Evolutionary conservation across 2,329 filamentous ascomycete genomes (phyloP).

Genomic region (Arthroderma uncinatum): DNA sequence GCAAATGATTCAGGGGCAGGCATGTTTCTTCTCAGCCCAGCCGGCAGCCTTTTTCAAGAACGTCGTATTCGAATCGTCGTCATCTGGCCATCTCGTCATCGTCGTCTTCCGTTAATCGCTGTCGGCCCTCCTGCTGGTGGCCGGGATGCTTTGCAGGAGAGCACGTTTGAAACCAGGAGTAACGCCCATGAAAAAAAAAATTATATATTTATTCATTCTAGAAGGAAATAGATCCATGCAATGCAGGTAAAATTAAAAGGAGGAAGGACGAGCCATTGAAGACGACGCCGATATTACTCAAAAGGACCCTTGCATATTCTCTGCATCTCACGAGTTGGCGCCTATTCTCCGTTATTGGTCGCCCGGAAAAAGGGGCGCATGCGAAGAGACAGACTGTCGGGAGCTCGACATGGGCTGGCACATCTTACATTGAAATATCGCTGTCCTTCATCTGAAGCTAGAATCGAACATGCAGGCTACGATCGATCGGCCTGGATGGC

Average conservation of each 20-base stretch:
- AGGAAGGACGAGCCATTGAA: not conserved
- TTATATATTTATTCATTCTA: not conserved
- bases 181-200: not conserved
- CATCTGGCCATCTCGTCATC: not conserved
- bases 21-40: slow-evolving; percentile 4
- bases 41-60: not conserved
- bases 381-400: slow-evolving; percentile 5
- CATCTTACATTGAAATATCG: not conserved
- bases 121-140: not conserved
- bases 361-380: slow-evolving; percentile 4
- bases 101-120: not conserved
- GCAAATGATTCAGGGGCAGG: not conserved
- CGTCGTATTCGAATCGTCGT: not conserved
- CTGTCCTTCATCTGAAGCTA: slow-evolving; percentile 1
- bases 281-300: not conserved
- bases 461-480: not conserved
- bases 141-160: not conserved
- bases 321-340: not conserved
- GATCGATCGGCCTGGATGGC: not conserved
- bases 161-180: not conserved
- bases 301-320: slow-evolving; percentile 5
- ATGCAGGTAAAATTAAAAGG: slow-evolving; percentile 6
- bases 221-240: slow-evolving; percentile 5
- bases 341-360: slow-evolving; percentile 6
- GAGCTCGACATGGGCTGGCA: not conserved